Evolutionary conservation across 208 protist genomes (phyloP).

Genomic region (Polymyxa betae): DNA sequence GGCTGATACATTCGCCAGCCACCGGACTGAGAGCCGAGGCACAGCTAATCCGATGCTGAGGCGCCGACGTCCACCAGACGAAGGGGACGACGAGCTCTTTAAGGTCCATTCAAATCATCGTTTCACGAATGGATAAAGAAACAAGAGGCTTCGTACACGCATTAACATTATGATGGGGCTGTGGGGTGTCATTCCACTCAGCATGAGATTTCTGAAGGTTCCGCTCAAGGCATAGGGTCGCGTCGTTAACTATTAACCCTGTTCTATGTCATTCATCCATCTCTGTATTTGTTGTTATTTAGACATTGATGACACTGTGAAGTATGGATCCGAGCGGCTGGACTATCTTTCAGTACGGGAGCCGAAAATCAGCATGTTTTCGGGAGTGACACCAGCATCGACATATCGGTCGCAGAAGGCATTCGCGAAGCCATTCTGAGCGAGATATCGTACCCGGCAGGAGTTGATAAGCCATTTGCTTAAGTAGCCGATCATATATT

Average conservation of each 20-base stretch:
- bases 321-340: no score
- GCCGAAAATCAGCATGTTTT: neutral
- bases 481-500: neutral
- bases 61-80: neutral
- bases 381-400: neutral
- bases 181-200: no score
- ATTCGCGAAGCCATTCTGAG: neutral
- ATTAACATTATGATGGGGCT: no score
- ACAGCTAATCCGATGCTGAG: neutral
- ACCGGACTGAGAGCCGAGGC: neutral
- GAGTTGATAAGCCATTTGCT: neutral
- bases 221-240: no score
- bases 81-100: neutral
- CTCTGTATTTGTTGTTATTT: no score
- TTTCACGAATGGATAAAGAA: no score
- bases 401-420: neutral
- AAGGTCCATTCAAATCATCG: neutral
- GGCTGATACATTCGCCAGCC: neutral
- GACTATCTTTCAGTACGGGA: no score
- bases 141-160: no score
- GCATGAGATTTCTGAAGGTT: no score
- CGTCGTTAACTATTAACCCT: no score
- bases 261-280: no score
- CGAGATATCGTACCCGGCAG: neutral
- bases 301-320: no score